These are phyloP conservation scores for Camillea tinctor DNA, from an alignment of 2,329 filamentous ascomycete genomes.

Conservation along the genomic window DNA sequence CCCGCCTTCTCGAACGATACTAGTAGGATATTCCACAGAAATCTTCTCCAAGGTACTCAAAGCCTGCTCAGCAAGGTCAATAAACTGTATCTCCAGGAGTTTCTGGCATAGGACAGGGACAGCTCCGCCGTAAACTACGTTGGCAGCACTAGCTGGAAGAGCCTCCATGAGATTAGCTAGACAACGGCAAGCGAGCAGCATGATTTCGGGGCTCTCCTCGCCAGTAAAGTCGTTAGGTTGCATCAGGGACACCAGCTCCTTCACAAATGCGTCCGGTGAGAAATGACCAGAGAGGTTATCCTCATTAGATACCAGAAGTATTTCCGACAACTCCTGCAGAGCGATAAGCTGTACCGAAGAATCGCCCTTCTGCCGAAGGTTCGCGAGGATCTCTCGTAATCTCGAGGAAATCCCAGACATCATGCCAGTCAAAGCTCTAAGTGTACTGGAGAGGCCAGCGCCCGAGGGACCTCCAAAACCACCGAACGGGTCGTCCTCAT, in stretches of 20 bases:
- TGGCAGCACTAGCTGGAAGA: conserved; percentile 85
- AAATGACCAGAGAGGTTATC: conserved; percentile 96
- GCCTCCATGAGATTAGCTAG: conserved; percentile 98
- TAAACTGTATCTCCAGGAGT: conserved; percentile 92
- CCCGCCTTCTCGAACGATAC: conserved; percentile 93
- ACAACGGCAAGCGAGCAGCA: conserved; percentile 93
- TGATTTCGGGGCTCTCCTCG: conserved; percentile 93
- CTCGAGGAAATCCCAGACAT: conserved; percentile 81
- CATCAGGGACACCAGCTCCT: conserved; percentile 91
- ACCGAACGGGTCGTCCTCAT: conserved; percentile 63
- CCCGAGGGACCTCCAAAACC: conserved; percentile 67
- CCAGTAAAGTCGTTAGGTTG: conserved; percentile 77
- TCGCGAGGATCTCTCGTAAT: conserved; percentile 73
- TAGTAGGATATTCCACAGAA: conserved; percentile 89
- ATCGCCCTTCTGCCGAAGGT: conserved; percentile 80
- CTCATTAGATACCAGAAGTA: conserved; percentile 91
- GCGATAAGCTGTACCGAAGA: conserved; percentile 87
- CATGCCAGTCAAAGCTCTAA: conserved; percentile 86
- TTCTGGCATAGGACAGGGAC: conserved; percentile 95
- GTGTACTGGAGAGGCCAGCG: conserved; percentile 71
- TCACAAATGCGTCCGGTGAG: conserved; percentile 89
- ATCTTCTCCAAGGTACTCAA: conserved; percentile 97
- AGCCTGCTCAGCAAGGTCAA: conserved; percentile 95
- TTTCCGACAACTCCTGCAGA: conserved; percentile 87
- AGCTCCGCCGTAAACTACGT: conserved; percentile 95